phyloP scores from a whole-genome alignment of 164 flowering plant species.

The grape (Vitis vinifera) region DNA sequence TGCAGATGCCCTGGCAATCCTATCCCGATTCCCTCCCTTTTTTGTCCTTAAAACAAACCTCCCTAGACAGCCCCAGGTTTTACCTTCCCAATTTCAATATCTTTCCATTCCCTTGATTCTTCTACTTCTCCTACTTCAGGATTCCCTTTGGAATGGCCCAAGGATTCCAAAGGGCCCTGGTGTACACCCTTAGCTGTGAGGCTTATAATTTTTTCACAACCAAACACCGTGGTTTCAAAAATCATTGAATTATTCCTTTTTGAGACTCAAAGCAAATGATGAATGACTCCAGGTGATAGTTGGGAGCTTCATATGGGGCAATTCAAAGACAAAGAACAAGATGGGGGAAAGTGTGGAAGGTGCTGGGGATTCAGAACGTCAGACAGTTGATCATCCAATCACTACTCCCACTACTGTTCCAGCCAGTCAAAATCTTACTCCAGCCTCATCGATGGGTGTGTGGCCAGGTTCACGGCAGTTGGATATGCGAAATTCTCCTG shows the following conservation, averaged over 20 bases:
- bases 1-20: too few relatives aligned
- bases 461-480: conserved; percentile 36
- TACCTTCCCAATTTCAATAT: too few relatives aligned
- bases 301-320: conserved; percentile 50
- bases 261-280: background rate
- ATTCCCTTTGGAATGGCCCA: too few relatives aligned
- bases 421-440: conserved; percentile 33
- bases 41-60: too few relatives aligned
- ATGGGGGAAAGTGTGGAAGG: conserved; percentile 20
- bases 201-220: too few relatives aligned
- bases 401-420: conserved; percentile 22
- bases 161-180: too few relatives aligned
- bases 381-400: conserved; percentile 22
- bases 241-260: background rate
- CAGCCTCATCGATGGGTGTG: conserved; percentile 27
- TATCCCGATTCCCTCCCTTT: too few relatives aligned
- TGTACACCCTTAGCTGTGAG: too few relatives aligned
- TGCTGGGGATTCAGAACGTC: conserved; percentile 25
- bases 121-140: too few relatives aligned
- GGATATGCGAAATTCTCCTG: conserved; percentile 36
- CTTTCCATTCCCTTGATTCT: too few relatives aligned
- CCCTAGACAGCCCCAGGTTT: too few relatives aligned
- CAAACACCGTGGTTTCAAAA: background rate
- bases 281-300: conserved; percentile 42
- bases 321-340: conserved; percentile 41